These are phyloP conservation scores for Macrophomina pseudophaseolina DNA, from an alignment of 2,329 filamentous ascomycete species.

Conservation along the genomic window DNA sequence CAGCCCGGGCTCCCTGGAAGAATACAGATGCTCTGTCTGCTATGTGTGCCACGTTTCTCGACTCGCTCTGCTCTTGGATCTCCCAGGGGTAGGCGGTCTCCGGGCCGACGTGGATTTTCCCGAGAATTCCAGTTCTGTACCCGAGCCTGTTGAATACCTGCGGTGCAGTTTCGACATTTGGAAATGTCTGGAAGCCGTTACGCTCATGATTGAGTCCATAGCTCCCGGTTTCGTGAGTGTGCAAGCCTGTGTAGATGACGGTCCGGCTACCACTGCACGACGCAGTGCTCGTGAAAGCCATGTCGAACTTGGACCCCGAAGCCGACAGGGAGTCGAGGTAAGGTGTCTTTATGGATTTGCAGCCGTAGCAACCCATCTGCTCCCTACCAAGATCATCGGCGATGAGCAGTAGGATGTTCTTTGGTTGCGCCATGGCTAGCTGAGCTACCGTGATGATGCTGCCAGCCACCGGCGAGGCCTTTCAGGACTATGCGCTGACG, in stretches of 20 bases:
- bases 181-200: slow-evolving; percentile 53
- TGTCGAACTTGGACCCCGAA: slow-evolving; percentile 45
- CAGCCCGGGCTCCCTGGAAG: slow-evolving; percentile 41
- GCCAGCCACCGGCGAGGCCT: too few species aligned
- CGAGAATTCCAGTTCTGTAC: slow-evolving; percentile 55
- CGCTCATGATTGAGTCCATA: slow-evolving; percentile 50
- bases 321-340: slow-evolving; percentile 50
- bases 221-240: slow-evolving; percentile 56
- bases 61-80: slow-evolving; percentile 47
- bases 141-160: slow-evolving; percentile 45
- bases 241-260: slow-evolving; percentile 56
- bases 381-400: slow-evolving; percentile 52
- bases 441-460: too few species aligned
- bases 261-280: slow-evolving; percentile 56
- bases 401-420: slow-evolving; percentile 48
- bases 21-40: slow-evolving; percentile 48
- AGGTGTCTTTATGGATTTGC: slow-evolving; percentile 42
- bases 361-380: slow-evolving; percentile 45
- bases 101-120: slow-evolving; percentile 57
- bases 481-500: too few species aligned
- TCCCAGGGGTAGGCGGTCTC: slow-evolving; percentile 50
- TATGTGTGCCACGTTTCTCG: slow-evolving; percentile 50
- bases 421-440: slow-evolving; percentile 33
- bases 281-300: slow-evolving; percentile 53
- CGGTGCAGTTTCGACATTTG: slow-evolving; percentile 46